Conservation (phyloP, 495 filamentous ascomycete species). For the Xylaria cubensis region DNA sequence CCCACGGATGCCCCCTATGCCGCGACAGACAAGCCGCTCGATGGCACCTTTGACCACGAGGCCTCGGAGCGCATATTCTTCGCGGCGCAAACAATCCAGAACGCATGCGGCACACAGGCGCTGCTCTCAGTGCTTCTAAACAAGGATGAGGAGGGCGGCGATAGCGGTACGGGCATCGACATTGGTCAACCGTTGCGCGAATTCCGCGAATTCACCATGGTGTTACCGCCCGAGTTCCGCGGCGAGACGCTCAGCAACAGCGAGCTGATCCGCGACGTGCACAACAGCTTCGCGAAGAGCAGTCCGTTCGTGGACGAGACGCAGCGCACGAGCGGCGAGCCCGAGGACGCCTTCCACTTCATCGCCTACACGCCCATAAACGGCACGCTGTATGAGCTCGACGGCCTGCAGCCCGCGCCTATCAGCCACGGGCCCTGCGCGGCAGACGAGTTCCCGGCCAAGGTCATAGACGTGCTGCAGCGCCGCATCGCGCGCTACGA, state of each 20-base stretch:
- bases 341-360: constrained; percentile 95
- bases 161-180: constrained; percentile 43
- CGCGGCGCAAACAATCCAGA: constrained; percentile 97
- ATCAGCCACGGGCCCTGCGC: constrained; percentile 84
- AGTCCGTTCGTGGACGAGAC: constrained; percentile 94
- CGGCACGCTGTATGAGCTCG: constrained; percentile 87
- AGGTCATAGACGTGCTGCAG: constrained; percentile 86
- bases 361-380: constrained; percentile 89
- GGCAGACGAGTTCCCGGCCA: constrained; percentile 72
- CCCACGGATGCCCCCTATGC: constrained; percentile 73
- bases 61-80: constrained; percentile 86
- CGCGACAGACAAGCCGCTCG: constrained; percentile 65
- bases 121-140: constrained; percentile 93
- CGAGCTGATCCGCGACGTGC: constrained; percentile 86
- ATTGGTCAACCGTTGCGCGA: constrained; percentile 68
- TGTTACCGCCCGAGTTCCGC: constrained; percentile 79
- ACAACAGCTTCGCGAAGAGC: constrained; percentile 90
- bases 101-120: constrained; percentile 97
- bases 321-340: constrained; percentile 62
- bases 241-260: constrained; percentile 68
- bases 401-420: constrained; percentile 90
- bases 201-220: constrained; percentile 91
- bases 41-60: constrained; percentile 79
- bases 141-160: constrained; percentile 47
- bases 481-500: constrained; percentile 86